phyloP scores from a whole-genome alignment of 768 basidiomycete genomes.

The Rhodocollybia butyracea region DNA sequence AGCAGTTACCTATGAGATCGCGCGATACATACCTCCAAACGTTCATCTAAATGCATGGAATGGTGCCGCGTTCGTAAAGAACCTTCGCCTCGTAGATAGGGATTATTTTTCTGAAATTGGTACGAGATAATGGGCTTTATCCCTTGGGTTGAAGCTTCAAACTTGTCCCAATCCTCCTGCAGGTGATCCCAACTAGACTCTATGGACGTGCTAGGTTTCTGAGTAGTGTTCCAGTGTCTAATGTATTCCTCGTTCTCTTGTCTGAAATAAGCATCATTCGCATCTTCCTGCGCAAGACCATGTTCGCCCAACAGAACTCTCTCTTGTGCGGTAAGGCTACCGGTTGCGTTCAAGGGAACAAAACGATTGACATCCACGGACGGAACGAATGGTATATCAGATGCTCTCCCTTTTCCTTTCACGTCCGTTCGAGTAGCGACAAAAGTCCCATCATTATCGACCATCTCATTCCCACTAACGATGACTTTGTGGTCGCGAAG shows the following conservation, averaged over 20 bases:
- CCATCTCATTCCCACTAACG: slow-evolving; percentile 77
- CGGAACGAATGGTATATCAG: slow-evolving; percentile 18
- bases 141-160: slow-evolving; percentile 70
- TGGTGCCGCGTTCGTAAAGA: slow-evolving; percentile 53
- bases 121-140: slow-evolving; percentile 57
- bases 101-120: slow-evolving; percentile 75
- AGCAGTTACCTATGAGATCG: slow-evolving; percentile 1
- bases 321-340: too few species aligned
- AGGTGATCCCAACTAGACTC: slow-evolving; percentile 57
- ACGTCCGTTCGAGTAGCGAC: slow-evolving; percentile 31
- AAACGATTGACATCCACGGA: slow-evolving; percentile 5
- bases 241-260: slow-evolving; percentile 69
- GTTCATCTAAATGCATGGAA: slow-evolving; percentile 30
- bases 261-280: slow-evolving; percentile 66
- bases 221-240: slow-evolving; percentile 51
- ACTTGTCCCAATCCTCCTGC: slow-evolving; percentile 77
- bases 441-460: slow-evolving; percentile 43
- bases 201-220: slow-evolving; percentile 11
- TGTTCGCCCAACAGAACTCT: background rate
- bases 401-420: slow-evolving; percentile 69
- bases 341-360: background rate
- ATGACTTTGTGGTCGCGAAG: slow-evolving; percentile 75
- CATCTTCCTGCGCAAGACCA: slow-evolving; percentile 30
- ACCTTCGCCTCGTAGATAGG: slow-evolving; percentile 66
- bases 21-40: slow-evolving; percentile 37